Base-by-base conservation (phyloP, 2,329 filamentous ascomycete genomes). In the Ophiostoma sp. region DNA sequence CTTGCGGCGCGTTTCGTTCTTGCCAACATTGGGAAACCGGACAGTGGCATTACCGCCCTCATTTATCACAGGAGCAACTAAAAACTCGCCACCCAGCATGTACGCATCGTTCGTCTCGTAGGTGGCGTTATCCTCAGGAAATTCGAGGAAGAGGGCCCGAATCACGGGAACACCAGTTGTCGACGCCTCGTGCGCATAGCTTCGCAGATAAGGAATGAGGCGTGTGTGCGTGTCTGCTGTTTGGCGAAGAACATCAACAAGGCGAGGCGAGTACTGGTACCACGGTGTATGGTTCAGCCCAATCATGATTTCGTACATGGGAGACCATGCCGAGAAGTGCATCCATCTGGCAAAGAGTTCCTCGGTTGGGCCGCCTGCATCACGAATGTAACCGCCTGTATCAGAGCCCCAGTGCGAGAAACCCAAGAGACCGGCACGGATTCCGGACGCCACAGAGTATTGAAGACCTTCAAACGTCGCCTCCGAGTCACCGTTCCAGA, bases 401-500 rank as follows among this genome's bases (percentile, higher is more conserved):
- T 82, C 80, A n/a, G 77, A 78, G 11, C 78, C 79, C 80, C 80
- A 81, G 64, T 79, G 77, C 6, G 76, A 75, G 70, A 81, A 82
- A 12, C 78, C 77, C 12, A 81, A 71, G 0, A 82, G 74, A 4
- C 80, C 80, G 15, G 80, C 76, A 19, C 79, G 79, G 33, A 81
- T 81, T 0, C 79, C 79, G 12, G 76, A 78, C 0, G 80, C 77
- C 17, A 82, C 79, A 9, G 76, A 76, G 76, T 80, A 81, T 4
- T 77, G 76, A 0, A 82, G 75, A 0, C 80, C 81, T 1, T 77
- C 78, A 71, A 80, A 82, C 55, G 80, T 80, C 3, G 79, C 77
- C 36, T 79, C 76, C 4, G 78, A 76, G 73, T 82, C 80, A 42
- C 80, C 81, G 69, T 82, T 82, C 80, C 80, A 82, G 39, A 82